Evolutionary conservation across 768 basidiomycete genomes (phyloP).

Genomic region (Tubosaeta sp.): DNA sequence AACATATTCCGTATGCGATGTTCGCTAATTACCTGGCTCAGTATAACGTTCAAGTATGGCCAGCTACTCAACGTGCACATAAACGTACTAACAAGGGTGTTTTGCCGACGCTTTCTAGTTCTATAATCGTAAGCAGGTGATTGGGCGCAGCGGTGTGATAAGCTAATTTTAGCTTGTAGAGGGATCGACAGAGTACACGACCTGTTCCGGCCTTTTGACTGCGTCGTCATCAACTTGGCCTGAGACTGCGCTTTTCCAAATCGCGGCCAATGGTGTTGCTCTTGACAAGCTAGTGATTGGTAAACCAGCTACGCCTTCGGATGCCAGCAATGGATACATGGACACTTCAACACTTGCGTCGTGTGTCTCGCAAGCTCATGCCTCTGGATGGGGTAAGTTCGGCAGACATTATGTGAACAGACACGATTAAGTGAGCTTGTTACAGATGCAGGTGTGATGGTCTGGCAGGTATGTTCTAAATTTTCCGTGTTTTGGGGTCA

Average conservation of each 20-base stretch:
- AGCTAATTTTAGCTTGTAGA: conserved; percentile 20
- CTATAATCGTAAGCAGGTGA: conserved; percentile 17
- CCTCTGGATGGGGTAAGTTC: conserved; percentile 12
- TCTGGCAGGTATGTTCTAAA: not conserved
- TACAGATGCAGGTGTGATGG: conserved; percentile 2
- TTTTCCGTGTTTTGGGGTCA: not conserved
- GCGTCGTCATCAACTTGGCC: conserved; percentile 40
- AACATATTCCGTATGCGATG: not conserved
- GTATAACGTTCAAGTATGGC: conserved; percentile 41
- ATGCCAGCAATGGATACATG: conserved; percentile 58
- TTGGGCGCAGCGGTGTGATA: no score
- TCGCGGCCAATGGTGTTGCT: conserved; percentile 49
- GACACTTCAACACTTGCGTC: conserved; percentile 47
- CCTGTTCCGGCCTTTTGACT: conserved; percentile 35
- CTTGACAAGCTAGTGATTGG: conserved; percentile 72
- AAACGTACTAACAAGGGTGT: not conserved
- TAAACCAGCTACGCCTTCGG: conserved; percentile 51
- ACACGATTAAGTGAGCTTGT: not conserved
- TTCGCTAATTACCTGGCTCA: conserved; percentile 7
- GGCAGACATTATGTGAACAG: not conserved
- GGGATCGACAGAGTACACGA: conserved; percentile 35
- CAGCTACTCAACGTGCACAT: no score
- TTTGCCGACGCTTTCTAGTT: conserved; percentile 5
- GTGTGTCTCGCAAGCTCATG: conserved; percentile 53
- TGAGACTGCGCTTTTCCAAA: conserved; percentile 42